These are phyloP conservation scores for Tripterygium wilfordii DNA, from an alignment of 177 flowering plant genomes.

Conservation along the genomic window DNA sequence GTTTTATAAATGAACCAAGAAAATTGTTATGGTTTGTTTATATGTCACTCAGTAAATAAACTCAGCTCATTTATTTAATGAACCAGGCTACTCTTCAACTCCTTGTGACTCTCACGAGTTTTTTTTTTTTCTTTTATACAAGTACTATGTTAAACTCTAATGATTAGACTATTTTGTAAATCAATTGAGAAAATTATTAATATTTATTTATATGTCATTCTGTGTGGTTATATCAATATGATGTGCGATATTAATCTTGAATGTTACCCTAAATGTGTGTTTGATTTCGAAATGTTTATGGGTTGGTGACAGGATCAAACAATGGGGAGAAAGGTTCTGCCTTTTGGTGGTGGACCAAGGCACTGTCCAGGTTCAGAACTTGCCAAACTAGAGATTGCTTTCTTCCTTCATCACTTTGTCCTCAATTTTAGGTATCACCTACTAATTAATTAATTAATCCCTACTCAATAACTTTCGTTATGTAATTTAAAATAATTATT, in stretches of 20 bases:
- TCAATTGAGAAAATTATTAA: too few species aligned
- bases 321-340: conserved; percentile 34
- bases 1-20: too few species aligned
- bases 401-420: conserved; percentile 38
- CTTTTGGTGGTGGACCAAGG: conserved; percentile 43
- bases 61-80: too few species aligned
- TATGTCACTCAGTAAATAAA: too few species aligned
- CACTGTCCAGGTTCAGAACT: conserved; percentile 35
- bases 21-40: too few species aligned
- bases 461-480: background rate
- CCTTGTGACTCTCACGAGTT: too few species aligned
- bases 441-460: background rate
- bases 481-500: background rate
- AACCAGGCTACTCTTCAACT: too few species aligned
- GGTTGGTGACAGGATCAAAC: conserved; percentile 30
- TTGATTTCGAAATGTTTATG: background rate
- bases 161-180: too few species aligned
- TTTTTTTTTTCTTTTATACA: too few species aligned
- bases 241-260: background rate
- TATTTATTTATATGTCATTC: too few species aligned
- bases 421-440: conserved; percentile 25
- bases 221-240: background rate
- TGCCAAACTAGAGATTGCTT: conserved; percentile 27
- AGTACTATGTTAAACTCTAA: too few species aligned
- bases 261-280: background rate